These are phyloP conservation scores for Chrysoporthe austroafricana DNA, from an alignment of 2,329 filamentous ascomycete genomes.

Conservation along the genomic window DNA sequence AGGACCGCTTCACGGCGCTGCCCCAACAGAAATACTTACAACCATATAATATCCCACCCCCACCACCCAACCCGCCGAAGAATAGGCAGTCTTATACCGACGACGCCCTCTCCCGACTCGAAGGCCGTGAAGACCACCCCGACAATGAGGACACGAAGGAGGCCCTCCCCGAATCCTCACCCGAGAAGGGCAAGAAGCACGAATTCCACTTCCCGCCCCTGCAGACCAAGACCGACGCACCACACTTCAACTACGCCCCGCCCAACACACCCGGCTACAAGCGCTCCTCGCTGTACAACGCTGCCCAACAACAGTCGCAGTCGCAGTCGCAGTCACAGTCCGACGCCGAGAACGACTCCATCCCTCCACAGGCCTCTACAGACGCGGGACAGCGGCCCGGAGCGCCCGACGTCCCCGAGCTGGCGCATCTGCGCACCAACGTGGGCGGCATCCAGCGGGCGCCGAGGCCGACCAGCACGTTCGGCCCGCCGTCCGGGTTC, in stretches of 20 bases:
- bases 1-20: slow-evolving; percentile 82
- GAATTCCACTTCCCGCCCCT: slow-evolving; percentile 64
- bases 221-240: slow-evolving; percentile 48
- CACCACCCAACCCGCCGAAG: slow-evolving; percentile 29
- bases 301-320: slow-evolving; percentile 25
- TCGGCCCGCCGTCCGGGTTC: slow-evolving; percentile 66
- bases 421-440: slow-evolving; percentile 60
- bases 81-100: slow-evolving; percentile 39
- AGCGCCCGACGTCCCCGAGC: slow-evolving; percentile 50
- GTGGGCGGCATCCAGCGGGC: slow-evolving; percentile 33
- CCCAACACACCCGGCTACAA: slow-evolving; percentile 47
- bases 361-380: slow-evolving; percentile 22
- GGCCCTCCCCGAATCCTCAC: slow-evolving; percentile 35
- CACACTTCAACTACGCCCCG: slow-evolving; percentile 64
- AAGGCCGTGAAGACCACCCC: slow-evolving; percentile 52
- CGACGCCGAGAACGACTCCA: slow-evolving; percentile 11
- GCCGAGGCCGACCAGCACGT: slow-evolving; percentile 59
- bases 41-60: slow-evolving; percentile 48
- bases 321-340: slow-evolving; percentile 26
- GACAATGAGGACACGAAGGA: slow-evolving; percentile 42
- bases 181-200: slow-evolving; percentile 40
- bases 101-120: slow-evolving; percentile 53
- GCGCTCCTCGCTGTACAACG: slow-evolving; percentile 32
- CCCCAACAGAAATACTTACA: slow-evolving; percentile 70
- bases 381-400: not conserved